These are phyloP conservation scores for Phytophthora citricola DNA, from an alignment of 352 stramenopile species.

Conservation along the genomic window DNA sequence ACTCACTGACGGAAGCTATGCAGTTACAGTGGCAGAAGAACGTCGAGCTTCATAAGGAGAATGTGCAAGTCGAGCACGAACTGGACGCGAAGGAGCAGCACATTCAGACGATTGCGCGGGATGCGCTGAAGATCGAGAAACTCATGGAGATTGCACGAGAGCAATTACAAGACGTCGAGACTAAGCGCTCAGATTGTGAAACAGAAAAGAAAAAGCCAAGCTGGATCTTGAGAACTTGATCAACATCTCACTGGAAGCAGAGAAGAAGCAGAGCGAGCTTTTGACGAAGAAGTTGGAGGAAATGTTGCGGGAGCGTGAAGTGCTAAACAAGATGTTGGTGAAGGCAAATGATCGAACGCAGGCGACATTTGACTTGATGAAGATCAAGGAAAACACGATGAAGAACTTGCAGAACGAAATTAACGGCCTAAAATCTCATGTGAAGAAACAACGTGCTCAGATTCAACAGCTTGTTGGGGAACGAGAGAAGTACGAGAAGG, in stretches of 20 bases:
- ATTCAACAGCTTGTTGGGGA: constrained; percentile 90
- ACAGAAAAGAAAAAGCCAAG: constrained; percentile 70
- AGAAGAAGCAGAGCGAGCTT: constrained; percentile 76
- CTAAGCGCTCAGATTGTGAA: constrained; percentile 64
- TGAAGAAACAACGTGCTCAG: constrained; percentile 77
- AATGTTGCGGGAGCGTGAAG: constrained; percentile 77
- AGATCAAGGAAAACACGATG: constrained; percentile 92
- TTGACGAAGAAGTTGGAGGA: constrained; percentile 85
- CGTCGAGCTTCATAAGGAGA: constrained; percentile 81
- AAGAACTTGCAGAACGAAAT: constrained; percentile 93
- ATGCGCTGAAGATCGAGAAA: constrained; percentile 79
- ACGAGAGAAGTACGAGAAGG: constrained; percentile 89
- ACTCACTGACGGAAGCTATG: constrained; percentile 82
- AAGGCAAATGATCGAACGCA: constrained; percentile 84
- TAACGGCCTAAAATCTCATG: constrained; percentile 77
- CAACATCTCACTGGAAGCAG: constrained; percentile 66
- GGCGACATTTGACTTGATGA: constrained; percentile 90
- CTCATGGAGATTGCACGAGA: constrained; percentile 76
- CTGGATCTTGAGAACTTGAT: constrained; percentile 69
- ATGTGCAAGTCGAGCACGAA: constrained; percentile 70
- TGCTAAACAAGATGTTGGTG: constrained; percentile 90
- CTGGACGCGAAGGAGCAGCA: constrained; percentile 56
- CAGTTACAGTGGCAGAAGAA: constrained; percentile 87
- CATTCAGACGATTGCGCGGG: constrained; percentile 56
- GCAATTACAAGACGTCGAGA: constrained; percentile 75